A percentile compares a stretch with the other conserved stretches of the same genome.
These are phyloP conservation scores for Tolypocladium guangdongense DNA, from an alignment of 2,329 filamentous ascomycete genomes.

Conservation along the genomic window DNA sequence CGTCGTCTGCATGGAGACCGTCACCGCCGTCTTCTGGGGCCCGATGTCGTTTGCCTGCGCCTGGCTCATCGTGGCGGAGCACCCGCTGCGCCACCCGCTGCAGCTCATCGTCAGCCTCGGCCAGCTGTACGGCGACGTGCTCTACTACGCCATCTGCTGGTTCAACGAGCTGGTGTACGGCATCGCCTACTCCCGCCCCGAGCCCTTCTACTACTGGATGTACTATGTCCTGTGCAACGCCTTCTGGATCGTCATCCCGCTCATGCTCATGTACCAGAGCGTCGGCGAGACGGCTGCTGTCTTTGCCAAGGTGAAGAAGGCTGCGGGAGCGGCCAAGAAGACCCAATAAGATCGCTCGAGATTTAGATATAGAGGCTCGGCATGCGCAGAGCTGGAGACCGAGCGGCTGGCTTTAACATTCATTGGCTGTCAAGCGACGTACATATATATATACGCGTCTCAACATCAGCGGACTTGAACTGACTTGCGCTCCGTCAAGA, in stretches of 20 bases:
- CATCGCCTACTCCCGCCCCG: constrained; percentile 36
- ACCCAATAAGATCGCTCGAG: constrained; percentile 1
- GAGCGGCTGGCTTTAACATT: too few relatives aligned
- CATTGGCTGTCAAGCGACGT: too few relatives aligned
- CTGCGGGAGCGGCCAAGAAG: constrained; percentile 12
- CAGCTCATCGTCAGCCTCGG: constrained; percentile 35
- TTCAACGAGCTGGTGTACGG: constrained; percentile 29
- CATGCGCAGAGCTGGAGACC: background rate
- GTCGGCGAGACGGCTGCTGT: constrained; percentile 12
- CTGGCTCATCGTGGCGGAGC: constrained; percentile 28
- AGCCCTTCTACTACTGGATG: constrained; percentile 39
- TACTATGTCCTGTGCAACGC: constrained; percentile 42
- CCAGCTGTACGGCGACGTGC: constrained; percentile 39
- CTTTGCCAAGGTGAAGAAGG: constrained; percentile 16
- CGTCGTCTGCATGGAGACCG: constrained; percentile 43
- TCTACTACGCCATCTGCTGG: constrained; percentile 39
- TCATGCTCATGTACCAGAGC: constrained; percentile 19
- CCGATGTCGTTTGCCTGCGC: constrained; percentile 39
- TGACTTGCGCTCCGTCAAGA: too few relatives aligned
- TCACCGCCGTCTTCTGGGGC: constrained; percentile 43
- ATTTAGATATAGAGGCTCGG: background rate
- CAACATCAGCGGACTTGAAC: too few relatives aligned
- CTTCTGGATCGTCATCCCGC: constrained; percentile 42
- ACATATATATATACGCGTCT: too few relatives aligned
- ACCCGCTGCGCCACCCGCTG: constrained; percentile 36